These are phyloP conservation scores for Phoma sp. DNA, from an alignment of 2,329 filamentous ascomycete genomes.

Conservation along the genomic window DNA sequence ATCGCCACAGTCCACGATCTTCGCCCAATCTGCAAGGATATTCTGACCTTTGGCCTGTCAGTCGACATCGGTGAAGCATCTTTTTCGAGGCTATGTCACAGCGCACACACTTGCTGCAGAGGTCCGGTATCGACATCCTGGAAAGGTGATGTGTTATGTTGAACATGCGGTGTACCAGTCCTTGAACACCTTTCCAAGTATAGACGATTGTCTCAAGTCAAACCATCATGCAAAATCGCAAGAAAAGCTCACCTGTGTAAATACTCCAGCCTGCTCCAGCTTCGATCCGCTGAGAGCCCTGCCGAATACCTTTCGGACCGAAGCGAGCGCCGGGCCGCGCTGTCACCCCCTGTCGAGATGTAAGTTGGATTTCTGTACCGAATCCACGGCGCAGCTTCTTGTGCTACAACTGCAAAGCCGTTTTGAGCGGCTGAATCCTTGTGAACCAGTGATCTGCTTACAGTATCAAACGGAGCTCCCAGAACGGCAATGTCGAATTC, in stretches of 20 bases:
- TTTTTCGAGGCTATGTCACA: background rate
- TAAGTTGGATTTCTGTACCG: constrained; percentile 7
- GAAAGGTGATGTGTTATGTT: background rate
- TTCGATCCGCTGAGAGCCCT: constrained; percentile 57
- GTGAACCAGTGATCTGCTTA: constrained; percentile 22
- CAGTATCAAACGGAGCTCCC: constrained; percentile 58
- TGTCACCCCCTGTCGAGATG: constrained; percentile 52
- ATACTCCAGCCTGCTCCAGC: constrained; percentile 52
- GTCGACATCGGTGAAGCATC: background rate
- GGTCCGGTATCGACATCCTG: background rate
- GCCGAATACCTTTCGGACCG: constrained; percentile 59
- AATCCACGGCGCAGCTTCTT: background rate
- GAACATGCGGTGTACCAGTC: background rate
- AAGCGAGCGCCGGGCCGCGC: constrained; percentile 60
- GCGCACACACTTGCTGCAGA: background rate
- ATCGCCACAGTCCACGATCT: constrained; percentile 62
- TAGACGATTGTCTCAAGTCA: background rate
- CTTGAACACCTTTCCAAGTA: background rate
- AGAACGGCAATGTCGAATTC: constrained; percentile 57
- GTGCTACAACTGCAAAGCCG: background rate
- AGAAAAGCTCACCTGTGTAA: constrained; percentile 52
- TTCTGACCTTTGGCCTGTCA: constrained; percentile 44
- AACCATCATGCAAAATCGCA: background rate
- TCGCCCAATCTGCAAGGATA: constrained; percentile 55
- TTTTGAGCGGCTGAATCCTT: background rate